Percentiles rank a stretch among this genome's conserved stretches.
These are phyloP conservation scores for Rhynchospora tenuis DNA, from an alignment of 176 grass and related monocot species.

Conservation along the genomic window DNA sequence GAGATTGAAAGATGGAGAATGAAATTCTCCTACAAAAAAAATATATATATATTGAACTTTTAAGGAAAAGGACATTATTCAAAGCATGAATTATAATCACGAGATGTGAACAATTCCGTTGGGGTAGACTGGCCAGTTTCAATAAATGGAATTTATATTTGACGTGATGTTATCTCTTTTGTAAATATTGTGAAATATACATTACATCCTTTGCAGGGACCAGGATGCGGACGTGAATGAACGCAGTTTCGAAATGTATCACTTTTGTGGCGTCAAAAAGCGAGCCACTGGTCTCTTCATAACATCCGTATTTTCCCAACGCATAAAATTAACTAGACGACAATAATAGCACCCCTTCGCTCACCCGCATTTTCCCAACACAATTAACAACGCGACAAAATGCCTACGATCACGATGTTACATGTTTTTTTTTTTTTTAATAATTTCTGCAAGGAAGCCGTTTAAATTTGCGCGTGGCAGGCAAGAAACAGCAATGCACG, in stretches of 20 bases:
- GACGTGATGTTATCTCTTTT: not conserved
- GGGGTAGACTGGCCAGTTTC: not conserved
- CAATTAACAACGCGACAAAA: not conserved
- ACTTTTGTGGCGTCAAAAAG: not conserved
- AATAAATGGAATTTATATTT: not conserved
- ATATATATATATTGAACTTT: too few species aligned
- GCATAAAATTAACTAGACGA: not conserved
- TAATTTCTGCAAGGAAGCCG: not conserved
- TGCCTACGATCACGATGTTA: not conserved
- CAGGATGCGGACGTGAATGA: not conserved
- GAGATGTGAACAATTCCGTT: not conserved
- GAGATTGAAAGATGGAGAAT: not conserved
- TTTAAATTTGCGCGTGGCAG: not conserved
- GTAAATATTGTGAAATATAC: too few species aligned
- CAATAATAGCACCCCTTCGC: not conserved
- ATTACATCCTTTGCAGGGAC: not conserved
- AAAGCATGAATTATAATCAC: not conserved
- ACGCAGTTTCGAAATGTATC: not conserved
- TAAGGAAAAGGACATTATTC: not conserved
- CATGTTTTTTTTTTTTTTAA: not conserved
- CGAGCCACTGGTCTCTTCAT: not conserved
- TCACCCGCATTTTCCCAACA: not conserved
- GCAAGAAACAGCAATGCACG: not conserved
- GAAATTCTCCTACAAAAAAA: too few species aligned
- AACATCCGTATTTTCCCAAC: not conserved